A percentile compares a stretch with the other conserved stretches of the same genome.
These are phyloP conservation scores for Cenococcum geophilum DNA, from an alignment of 495 filamentous ascomycete genomes.

Conservation along the genomic window DNA sequence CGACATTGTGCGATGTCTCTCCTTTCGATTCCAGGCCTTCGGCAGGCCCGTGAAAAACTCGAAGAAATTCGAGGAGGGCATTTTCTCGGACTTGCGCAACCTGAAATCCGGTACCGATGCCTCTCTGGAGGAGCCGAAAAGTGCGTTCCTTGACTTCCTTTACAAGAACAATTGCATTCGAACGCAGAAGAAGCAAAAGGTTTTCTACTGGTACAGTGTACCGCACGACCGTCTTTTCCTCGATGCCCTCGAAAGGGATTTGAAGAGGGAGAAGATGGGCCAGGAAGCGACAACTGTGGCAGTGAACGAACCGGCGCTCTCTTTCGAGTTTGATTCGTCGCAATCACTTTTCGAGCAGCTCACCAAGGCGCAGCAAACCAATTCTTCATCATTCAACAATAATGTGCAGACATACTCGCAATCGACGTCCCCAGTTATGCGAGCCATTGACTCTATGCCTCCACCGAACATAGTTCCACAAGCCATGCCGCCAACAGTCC, in stretches of 20 bases:
- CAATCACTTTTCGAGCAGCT: constrained; percentile 99
- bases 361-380: constrained; percentile 98
- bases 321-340: constrained; percentile 98
- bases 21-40: constrained; percentile 97
- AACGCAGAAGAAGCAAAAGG: constrained; percentile 99
- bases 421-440: constrained; percentile 77
- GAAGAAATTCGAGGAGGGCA: constrained; percentile 99
- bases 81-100: constrained; percentile 97
- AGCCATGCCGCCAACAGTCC: constrained; percentile 63
- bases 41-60: constrained; percentile 98
- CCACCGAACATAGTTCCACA: constrained; percentile 69
- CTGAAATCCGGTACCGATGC: constrained; percentile 97
- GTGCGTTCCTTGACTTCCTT: constrained; percentile 93
- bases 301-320: constrained; percentile 91
- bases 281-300: constrained; percentile 96
- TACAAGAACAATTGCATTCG: constrained; percentile 99
- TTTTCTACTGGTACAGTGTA: constrained; percentile 99
- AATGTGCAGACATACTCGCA: constrained; percentile 65
- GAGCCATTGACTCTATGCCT: constrained; percentile 82
- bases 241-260: constrained; percentile 90
- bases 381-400: constrained; percentile 89
- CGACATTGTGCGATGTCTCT: constrained; percentile 96
- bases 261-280: constrained; percentile 98
- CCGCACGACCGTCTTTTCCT: constrained; percentile 96
- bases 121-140: constrained; percentile 98